Evolutionary conservation across 1,284 basidiomycete genomes (phyloP).

Genomic region (Cryptococcus jaspeensis): DNA sequence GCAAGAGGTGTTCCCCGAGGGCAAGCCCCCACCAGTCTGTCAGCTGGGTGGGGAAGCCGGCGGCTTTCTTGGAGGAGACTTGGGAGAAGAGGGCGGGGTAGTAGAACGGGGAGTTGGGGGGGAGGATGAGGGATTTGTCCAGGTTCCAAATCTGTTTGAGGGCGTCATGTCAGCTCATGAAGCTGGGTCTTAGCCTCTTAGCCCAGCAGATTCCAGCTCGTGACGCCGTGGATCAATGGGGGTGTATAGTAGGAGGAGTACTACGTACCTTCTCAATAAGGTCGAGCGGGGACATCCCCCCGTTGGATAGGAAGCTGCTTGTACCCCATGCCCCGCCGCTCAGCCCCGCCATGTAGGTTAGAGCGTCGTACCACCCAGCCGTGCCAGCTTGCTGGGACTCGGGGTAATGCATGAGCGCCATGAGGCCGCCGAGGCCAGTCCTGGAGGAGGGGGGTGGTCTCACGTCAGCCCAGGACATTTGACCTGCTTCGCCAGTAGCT

Average conservation of each 20-base stretch:
- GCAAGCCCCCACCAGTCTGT: too few relatives aligned
- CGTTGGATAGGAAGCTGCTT: conserved; percentile 43
- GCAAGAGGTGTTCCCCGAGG: too few relatives aligned
- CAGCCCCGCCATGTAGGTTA: conserved; percentile 47
- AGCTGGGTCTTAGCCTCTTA: too few relatives aligned
- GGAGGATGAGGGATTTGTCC: too few relatives aligned
- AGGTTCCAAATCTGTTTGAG: conserved; percentile 49
- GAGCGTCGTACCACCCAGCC: conserved; percentile 46
- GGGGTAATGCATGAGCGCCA: conserved; percentile 20
- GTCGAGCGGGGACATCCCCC: conserved; percentile 37
- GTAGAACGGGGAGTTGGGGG: conserved; percentile 53
- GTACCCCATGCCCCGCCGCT: conserved; percentile 50
- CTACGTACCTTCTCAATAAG: conserved; percentile 41
- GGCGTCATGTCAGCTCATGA: too few relatives aligned
- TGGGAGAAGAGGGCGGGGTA: too few relatives aligned
- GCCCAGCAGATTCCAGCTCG: too few relatives aligned
- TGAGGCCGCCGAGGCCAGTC: conserved; percentile 22
- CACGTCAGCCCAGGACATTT: too few relatives aligned
- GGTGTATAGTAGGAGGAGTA: background rate
- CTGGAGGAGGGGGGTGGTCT: too few relatives aligned
- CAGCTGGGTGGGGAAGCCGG: too few relatives aligned
- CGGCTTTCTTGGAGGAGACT: too few relatives aligned
- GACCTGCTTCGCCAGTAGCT: background rate
- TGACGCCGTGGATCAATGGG: background rate
- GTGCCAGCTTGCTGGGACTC: conserved; percentile 31